Conservation (phyloP, 495 filamentous ascomycete genomes). For the Penicillium simplicissimum region DNA sequence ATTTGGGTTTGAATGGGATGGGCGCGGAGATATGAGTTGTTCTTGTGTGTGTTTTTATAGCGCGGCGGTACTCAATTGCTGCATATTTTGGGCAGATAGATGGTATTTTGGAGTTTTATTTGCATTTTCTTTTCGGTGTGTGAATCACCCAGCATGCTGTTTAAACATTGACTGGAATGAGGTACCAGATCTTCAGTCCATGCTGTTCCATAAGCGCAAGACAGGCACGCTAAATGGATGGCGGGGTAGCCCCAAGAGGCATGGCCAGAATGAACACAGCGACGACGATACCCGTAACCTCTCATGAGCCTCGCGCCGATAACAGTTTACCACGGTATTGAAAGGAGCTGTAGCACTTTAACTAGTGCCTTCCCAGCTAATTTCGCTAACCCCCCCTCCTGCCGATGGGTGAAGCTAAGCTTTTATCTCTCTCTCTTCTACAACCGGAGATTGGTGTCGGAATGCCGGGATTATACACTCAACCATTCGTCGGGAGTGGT, state of each 20-base stretch:
- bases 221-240: neutral
- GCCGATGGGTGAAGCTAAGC: no score
- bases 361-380: no score
- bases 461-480: no score
- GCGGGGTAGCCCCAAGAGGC: neutral
- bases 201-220: neutral
- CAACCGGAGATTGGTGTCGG: no score
- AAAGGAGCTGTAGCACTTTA: neutral
- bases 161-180: neutral
- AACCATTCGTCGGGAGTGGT: no score
- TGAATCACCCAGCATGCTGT: neutral
- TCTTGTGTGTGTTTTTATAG: neutral
- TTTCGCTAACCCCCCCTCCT: no score
- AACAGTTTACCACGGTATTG: neutral
- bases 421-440: no score
- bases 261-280: neutral
- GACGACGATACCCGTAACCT: neutral
- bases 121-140: neutral
- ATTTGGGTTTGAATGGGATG: conserved; percentile 36
- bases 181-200: neutral
- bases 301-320: neutral
- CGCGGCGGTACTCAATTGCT: neutral
- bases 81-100: neutral
- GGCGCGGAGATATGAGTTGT: neutral
- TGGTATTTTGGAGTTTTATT: neutral